Percentiles rank a stretch among this genome's conserved stretches.
These are phyloP conservation scores for Ogataea chonburiensis DNA, from an alignment of 805 yeast genomes.

Conservation along the genomic window DNA sequence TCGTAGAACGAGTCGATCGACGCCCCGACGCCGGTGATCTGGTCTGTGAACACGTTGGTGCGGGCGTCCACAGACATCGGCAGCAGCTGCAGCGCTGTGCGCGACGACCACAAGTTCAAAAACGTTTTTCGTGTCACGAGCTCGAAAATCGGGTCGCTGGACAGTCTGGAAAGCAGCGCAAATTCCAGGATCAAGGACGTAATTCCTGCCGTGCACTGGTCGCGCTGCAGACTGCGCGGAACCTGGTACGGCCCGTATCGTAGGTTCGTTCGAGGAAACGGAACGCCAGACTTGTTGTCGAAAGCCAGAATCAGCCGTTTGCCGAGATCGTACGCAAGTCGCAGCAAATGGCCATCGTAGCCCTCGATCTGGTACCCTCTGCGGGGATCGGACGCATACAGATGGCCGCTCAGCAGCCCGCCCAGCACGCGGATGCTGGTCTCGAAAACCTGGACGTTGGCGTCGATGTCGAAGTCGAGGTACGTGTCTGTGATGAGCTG, in stretches of 20 bases:
- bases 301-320: constrained; percentile 68
- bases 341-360: constrained; percentile 73
- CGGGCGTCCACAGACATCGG: constrained; percentile 68
- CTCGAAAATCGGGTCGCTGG: constrained; percentile 73
- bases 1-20: constrained; percentile 90
- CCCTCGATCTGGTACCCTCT: constrained; percentile 40
- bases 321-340: constrained; percentile 75
- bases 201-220: constrained; percentile 87
- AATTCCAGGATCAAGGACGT: constrained; percentile 81
- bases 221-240: constrained; percentile 46
- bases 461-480: constrained; percentile 55
- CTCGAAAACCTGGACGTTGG: constrained; percentile 86
- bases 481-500: constrained; percentile 37
- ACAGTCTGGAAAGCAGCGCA: constrained; percentile 67
- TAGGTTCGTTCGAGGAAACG: constrained; percentile 78
- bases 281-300: constrained; percentile 61
- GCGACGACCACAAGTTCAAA: constrained; percentile 64
- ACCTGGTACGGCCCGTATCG: constrained; percentile 47
- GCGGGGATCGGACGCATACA: constrained; percentile 55
- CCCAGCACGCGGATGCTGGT: constrained; percentile 81
- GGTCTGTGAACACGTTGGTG: constrained; percentile 49
- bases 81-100: constrained; percentile 60
- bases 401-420: constrained; percentile 74
- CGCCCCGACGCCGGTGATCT: constrained; percentile 82
- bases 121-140: constrained; percentile 59